These are phyloP conservation scores for Phalaenopsis equestris DNA, from an alignment of 106 monocot species.

Conservation along the genomic window DNA sequence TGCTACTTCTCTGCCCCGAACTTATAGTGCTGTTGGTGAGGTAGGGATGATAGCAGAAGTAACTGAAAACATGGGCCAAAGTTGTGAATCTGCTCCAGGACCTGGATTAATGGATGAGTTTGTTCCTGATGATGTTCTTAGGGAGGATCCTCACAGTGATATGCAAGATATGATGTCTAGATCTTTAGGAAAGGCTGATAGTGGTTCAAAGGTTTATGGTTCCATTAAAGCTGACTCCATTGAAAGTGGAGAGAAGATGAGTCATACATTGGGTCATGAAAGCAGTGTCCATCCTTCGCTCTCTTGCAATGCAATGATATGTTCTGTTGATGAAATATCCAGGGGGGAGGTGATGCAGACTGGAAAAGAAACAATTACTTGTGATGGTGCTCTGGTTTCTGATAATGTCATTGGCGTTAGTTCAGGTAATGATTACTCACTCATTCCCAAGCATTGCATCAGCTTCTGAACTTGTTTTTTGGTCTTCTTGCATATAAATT, in stretches of 20 bases:
- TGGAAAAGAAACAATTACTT: constrained; percentile 33
- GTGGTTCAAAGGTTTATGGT: constrained; percentile 88
- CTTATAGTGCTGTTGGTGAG: constrained; percentile 61
- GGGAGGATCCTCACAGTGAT: constrained; percentile 80
- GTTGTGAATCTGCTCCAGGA: constrained; percentile 79
- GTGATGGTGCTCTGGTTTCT: constrained; percentile 32
- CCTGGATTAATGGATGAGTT: constrained; percentile 88
- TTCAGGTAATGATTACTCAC: constrained; percentile 26
- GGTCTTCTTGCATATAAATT: neutral
- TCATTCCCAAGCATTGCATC: neutral
- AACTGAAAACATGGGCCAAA: constrained; percentile 82
- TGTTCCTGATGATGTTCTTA: constrained; percentile 59
- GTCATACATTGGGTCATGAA: constrained; percentile 37
- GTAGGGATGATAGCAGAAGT: constrained; percentile 77
- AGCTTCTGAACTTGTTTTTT: neutral
- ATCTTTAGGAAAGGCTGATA: constrained; percentile 69
- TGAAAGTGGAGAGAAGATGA: constrained; percentile 82
- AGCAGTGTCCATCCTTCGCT: constrained; percentile 70
- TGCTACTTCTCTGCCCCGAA: constrained; percentile 61
- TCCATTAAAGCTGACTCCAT: constrained; percentile 83
- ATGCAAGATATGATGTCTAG: constrained; percentile 93
- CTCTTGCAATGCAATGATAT: constrained; percentile 92
- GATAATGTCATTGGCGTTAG: constrained; percentile 48
- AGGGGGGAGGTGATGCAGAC: constrained; percentile 80
- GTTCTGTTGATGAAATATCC: constrained; percentile 54